Evolutionary conservation across 495 filamentous ascomycete genomes (phyloP).

Genomic region (Bathelium albidoporum): DNA sequence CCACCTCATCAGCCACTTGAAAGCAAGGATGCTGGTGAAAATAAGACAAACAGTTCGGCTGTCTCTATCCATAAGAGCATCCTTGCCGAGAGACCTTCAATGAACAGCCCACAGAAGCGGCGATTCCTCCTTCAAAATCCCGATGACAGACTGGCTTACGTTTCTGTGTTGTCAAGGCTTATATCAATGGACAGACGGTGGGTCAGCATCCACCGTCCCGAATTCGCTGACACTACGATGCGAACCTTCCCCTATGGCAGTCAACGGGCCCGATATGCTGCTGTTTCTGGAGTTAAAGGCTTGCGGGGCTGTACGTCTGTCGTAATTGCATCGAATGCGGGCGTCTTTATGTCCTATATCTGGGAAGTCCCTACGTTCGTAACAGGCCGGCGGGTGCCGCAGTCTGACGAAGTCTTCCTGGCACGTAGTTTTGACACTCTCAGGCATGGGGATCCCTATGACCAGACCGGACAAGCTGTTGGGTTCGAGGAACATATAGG

Average conservation of each 20-base stretch:
- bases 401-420: not conserved
- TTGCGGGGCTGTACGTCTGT: not conserved
- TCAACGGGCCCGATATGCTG: not conserved
- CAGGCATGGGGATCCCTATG: not conserved
- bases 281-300: not conserved
- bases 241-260: not conserved
- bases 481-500: not conserved
- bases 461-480: not conserved
- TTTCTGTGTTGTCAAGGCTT: not conserved
- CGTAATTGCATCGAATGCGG: conserved; percentile 2
- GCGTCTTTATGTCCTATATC: not conserved
- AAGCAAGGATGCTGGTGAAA: not conserved
- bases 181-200: not conserved
- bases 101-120: not conserved
- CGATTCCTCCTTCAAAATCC: not conserved
- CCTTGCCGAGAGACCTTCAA: not conserved
- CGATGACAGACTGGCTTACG: not conserved
- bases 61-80: not conserved
- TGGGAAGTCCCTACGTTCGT: not conserved
- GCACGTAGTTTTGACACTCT: not conserved
- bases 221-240: not conserved
- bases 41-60: not conserved
- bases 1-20: not conserved
- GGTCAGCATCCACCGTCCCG: not conserved
- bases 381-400: not conserved